These are phyloP conservation scores for Talaromyces proteolyticus DNA, from an alignment of 495 filamentous ascomycete genomes.

Conservation along the genomic window DNA sequence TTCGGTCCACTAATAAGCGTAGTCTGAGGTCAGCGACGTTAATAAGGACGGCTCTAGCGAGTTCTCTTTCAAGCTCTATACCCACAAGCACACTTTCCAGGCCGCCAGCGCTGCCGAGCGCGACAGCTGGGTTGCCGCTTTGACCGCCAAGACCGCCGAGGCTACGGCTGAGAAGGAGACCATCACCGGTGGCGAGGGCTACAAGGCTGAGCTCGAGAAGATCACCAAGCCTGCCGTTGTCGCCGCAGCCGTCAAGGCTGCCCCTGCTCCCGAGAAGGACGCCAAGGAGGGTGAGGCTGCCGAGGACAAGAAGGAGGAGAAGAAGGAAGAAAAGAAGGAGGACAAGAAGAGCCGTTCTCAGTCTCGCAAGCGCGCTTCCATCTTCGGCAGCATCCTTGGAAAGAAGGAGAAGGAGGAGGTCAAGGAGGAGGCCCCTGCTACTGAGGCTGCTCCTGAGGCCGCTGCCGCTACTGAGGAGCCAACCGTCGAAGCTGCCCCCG, in stretches of 20 bases:
- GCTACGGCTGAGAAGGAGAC: conserved; percentile 67
- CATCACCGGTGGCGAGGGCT: conserved; percentile 64
- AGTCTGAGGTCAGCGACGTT: conserved; percentile 83
- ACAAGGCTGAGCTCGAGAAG: conserved; percentile 72
- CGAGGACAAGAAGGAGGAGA: conserved; percentile 34
- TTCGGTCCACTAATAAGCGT: conserved; percentile 10
- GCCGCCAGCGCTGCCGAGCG: conserved; percentile 67
- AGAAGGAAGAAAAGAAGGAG: conserved; percentile 41
- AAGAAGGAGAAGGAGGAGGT: conserved; percentile 55
- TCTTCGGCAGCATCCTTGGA: conserved; percentile 76
- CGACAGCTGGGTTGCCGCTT: conserved; percentile 78
- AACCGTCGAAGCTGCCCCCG: conserved; percentile 13
- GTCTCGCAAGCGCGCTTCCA: conserved; percentile 78
- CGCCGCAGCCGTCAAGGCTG: conserved; percentile 33
- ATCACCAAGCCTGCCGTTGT: conserved; percentile 52
- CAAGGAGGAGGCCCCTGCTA: conserved; percentile 34
- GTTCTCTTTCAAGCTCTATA: conserved; percentile 77
- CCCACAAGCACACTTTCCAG: conserved; percentile 89
- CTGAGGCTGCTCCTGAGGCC: conserved; percentile 20
- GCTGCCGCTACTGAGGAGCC: conserved; percentile 23
- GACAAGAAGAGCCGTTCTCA: conserved; percentile 64
- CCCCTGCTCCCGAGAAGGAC: conserved; percentile 42
- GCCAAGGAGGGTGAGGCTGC: conserved; percentile 41
- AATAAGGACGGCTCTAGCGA: conserved; percentile 65
- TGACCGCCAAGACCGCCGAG: conserved; percentile 71